A percentile compares a stretch with the other conserved stretches of the same genome.
These are phyloP conservation scores for Fusarium mexicanum DNA, from an alignment of 2,329 filamentous ascomycete species.

Conservation along the genomic window DNA sequence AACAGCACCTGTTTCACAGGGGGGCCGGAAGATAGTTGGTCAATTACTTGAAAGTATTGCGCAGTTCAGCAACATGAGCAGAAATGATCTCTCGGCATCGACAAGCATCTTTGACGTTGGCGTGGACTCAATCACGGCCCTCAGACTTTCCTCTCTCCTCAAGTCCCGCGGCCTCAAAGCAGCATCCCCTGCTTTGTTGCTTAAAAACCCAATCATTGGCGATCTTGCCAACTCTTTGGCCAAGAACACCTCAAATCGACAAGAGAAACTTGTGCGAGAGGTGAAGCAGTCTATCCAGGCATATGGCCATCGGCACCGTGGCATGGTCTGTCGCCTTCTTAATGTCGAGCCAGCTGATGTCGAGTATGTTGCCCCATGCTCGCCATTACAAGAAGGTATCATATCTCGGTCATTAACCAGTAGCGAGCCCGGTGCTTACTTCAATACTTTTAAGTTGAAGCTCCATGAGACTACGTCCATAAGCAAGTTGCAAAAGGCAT, in stretches of 20 bases:
- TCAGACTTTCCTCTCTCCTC: constrained; percentile 73
- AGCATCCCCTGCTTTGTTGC: constrained; percentile 72
- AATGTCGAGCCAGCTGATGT: constrained; percentile 62
- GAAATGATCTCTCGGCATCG: constrained; percentile 56
- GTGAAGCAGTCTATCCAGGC: constrained; percentile 70
- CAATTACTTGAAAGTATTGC: constrained; percentile 65
- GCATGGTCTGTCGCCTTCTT: constrained; percentile 63
- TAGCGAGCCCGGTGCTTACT: constrained; percentile 71
- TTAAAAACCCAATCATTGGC: constrained; percentile 67
- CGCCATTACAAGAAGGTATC: constrained; percentile 87
- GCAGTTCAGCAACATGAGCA: constrained; percentile 59
- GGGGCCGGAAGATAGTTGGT: constrained; percentile 51
- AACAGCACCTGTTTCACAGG: constrained; percentile 42
- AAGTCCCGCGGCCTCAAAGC: constrained; percentile 68
- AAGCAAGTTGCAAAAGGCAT: constrained; percentile 63
- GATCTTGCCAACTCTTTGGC: constrained; percentile 56
- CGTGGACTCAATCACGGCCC: constrained; percentile 86
- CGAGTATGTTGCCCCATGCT: constrained; percentile 83
- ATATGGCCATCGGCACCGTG: constrained; percentile 69
- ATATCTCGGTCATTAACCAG: constrained; percentile 73
- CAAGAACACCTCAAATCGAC: constrained; percentile 9
- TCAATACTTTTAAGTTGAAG: constrained; percentile 75
- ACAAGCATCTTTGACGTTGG: constrained; percentile 87
- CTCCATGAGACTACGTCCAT: constrained; percentile 59
- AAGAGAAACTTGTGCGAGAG: constrained; percentile 50